These are phyloP conservation scores for Puccinia polysora DNA, from an alignment of 1,284 basidiomycete genomes.

Conservation along the genomic window DNA sequence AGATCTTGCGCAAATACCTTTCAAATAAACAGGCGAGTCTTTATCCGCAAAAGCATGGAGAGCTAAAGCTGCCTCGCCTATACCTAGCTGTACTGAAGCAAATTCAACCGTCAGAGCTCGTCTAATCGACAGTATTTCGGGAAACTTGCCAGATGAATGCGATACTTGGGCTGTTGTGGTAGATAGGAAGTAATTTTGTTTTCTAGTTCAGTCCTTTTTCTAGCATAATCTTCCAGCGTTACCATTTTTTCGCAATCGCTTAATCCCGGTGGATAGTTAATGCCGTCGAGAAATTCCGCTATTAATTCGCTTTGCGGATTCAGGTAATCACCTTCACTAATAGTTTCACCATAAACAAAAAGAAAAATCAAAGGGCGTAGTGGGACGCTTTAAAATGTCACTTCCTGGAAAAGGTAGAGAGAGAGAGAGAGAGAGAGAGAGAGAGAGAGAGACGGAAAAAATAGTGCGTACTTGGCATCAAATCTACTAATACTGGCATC, in stretches of 20 bases:
- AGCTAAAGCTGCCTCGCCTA: constrained; percentile 30
- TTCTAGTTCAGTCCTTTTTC: constrained; percentile 23
- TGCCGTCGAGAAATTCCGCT: constrained; percentile 14
- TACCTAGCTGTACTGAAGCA: not conserved
- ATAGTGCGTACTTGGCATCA: constrained; percentile 5
- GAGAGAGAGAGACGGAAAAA: not conserved
- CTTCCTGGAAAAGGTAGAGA: not conserved
- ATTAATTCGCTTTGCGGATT: constrained; percentile 19
- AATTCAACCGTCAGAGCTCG: not conserved
- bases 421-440: not conserved
- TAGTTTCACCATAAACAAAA: not conserved
- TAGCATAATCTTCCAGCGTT: constrained; percentile 25
- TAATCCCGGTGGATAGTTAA: constrained; percentile 3
- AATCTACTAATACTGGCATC: constrained; percentile 37
- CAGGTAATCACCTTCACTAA: constrained; percentile 26
- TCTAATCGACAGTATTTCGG: not conserved
- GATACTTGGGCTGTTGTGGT: constrained; percentile 15
- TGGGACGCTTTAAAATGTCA: not conserved
- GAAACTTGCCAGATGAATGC: constrained; percentile 22
- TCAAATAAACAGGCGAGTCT: not conserved
- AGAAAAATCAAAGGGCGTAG: not conserved
- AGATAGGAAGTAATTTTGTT: not conserved
- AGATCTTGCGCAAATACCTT: constrained; percentile 9
- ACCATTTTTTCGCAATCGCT: constrained; percentile 17
- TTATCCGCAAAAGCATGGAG: constrained; percentile 25